phyloP scores from a whole-genome alignment of 345 rosid species.

The Populus nigra region DNA sequence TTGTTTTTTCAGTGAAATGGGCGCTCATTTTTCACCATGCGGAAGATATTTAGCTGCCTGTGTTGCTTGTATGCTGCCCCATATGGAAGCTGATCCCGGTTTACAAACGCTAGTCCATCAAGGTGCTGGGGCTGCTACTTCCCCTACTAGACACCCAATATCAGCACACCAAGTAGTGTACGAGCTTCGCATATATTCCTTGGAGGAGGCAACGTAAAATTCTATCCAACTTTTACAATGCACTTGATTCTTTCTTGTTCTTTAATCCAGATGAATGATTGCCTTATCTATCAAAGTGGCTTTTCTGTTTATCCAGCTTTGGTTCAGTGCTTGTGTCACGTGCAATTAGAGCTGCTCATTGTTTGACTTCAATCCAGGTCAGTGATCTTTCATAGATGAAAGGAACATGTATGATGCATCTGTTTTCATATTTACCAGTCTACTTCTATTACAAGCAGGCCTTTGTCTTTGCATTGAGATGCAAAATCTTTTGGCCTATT shows the following conservation, averaged over 20 bases:
- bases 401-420: background rate
- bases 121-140: constrained; percentile 72
- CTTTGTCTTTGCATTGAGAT: background rate
- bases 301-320: constrained; percentile 51
- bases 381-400: constrained; percentile 23
- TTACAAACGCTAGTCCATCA: constrained; percentile 61
- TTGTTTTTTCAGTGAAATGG: constrained; percentile 85
- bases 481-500: background rate
- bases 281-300: constrained; percentile 14
- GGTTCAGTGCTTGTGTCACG: constrained; percentile 84
- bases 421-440: background rate
- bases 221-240: constrained; percentile 9
- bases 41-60: constrained; percentile 96
- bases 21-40: constrained; percentile 99
- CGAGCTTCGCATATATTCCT: constrained; percentile 94
- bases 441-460: background rate
- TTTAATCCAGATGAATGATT: constrained; percentile 3
- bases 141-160: constrained; percentile 93
- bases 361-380: constrained; percentile 98
- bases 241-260: background rate
- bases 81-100: constrained; percentile 72
- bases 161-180: constrained; percentile 90
- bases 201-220: constrained; percentile 88
- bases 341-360: constrained; percentile 92
- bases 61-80: constrained; percentile 91